Conservation (phyloP, 2,329 filamentous ascomycete genomes). For the Neofusicoccum umdonicola region DNA sequence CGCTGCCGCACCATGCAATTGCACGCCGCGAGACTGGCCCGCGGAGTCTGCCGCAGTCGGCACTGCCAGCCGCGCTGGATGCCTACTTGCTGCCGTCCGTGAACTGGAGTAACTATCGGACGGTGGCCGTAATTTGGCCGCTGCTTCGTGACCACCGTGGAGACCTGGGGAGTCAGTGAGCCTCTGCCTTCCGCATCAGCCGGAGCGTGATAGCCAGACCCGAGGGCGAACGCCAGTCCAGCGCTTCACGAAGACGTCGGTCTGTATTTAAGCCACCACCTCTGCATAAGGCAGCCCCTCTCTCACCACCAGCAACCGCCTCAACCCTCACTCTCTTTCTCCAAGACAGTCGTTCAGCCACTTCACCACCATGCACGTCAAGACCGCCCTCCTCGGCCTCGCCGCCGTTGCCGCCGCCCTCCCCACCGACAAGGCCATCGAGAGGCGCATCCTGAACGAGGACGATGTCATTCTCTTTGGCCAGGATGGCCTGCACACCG, state of each 20-base stretch:
- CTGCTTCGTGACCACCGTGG: not conserved
- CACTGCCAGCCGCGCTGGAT: not conserved
- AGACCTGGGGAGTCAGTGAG: not conserved
- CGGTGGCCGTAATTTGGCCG: not conserved
- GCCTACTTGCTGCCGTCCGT: not conserved
- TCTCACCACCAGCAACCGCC: not conserved
- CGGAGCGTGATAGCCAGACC: not conserved
- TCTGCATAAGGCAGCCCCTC: not conserved
- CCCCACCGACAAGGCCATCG: not conserved
- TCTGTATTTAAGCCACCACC: not conserved
- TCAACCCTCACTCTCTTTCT: not conserved
- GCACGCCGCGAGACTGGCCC: not conserved
- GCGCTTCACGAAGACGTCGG: not conserved
- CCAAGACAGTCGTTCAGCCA: not conserved
- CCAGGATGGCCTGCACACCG: not conserved
- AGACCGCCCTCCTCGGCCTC: not conserved
- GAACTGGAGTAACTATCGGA: not conserved
- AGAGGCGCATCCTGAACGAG: conserved; percentile 1
- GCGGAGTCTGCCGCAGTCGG: not conserved
- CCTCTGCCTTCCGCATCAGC: not conserved
- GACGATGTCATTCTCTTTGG: conserved; percentile 1
- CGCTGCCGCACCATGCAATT: not conserved
- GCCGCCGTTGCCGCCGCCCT: not conserved
- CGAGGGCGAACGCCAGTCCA: not conserved
- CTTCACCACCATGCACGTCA: not conserved